A percentile compares a stretch with the other conserved stretches of the same genome.
Conservation (phyloP, 805 yeast species). For the Wickerhamomyces alni region DNA sequence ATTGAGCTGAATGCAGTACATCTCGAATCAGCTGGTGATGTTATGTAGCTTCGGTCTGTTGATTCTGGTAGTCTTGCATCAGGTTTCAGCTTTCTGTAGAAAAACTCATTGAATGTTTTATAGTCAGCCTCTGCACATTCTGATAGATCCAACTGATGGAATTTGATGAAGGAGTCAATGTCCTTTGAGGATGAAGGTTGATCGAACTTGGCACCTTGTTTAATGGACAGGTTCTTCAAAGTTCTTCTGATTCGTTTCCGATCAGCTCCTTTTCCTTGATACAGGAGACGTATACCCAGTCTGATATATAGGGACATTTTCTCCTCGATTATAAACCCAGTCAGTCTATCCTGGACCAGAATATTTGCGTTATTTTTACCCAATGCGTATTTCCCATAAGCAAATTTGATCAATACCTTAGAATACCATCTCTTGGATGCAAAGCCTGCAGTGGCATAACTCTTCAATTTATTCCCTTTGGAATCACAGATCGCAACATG, state of each 20-base stretch:
- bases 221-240: conserved; percentile 59
- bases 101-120: conserved; percentile 81
- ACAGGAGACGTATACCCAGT: conserved; percentile 77
- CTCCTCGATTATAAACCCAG: conserved; percentile 89
- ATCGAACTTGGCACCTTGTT: conserved; percentile 85
- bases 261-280: conserved; percentile 66
- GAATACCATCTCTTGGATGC: conserved; percentile 90
- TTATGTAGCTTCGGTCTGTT: conserved; percentile 40
- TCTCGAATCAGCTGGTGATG: conserved; percentile 86
- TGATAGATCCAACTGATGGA: conserved; percentile 70
- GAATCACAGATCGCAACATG: conserved; percentile 86
- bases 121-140: conserved; percentile 60
- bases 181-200: conserved; percentile 55
- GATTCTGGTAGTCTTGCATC: conserved; percentile 70
- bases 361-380: conserved; percentile 93
- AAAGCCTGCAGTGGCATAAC: conserved; percentile 71
- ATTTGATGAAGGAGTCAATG: conserved; percentile 72
- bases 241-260: conserved; percentile 53
- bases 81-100: conserved; percentile 70
- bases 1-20: conserved; percentile 63
- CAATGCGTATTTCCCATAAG: conserved; percentile 80
- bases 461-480: conserved; percentile 65
- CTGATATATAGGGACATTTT: conserved; percentile 87
- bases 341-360: conserved; percentile 82
- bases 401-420: conserved; percentile 72